Base-by-base conservation (phyloP, 1,284 basidiomycete species). In the Cutaneotrichosporon cutaneum region DNA sequence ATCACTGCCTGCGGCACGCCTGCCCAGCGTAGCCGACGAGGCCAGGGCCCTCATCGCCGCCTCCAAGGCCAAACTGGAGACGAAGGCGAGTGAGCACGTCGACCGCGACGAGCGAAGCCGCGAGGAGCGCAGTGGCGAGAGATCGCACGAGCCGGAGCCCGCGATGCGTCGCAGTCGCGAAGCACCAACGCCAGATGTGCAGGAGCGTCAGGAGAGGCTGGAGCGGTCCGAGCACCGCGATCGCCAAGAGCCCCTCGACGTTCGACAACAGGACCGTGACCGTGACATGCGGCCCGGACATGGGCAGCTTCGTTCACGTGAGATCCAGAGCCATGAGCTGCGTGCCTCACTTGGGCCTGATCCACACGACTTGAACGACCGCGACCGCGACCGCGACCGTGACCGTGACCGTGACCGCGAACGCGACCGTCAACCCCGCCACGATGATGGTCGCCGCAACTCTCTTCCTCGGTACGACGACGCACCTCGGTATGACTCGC, bases 61-160 rank as follows among this genome's bases (percentile, higher is more conserved):
- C 16, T n/a, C 39, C 18, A 42, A 48, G 27, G 32, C 27, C 30
- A 42, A 42, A 18, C 7, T 44, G 21, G 36, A 51, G 36, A n/a
- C 21, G 32, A 50, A 52, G 8, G 54, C 50, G 24, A 45, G 54
- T 16, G 59, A 55, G 18, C 50, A n/a, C n/a, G n/a, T n/a, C n/a
- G n/a, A n/a, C n/a, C n/a, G n/a, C n/a, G n/a, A n/a, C n/a, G n/a
- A 22, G 44, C 42, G 30, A 8, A 3, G 35, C 14, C 39, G 24
- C 30, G 39, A 27, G 47, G 54, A 54, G 53, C 30, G 54, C 36
- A 42, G 52, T 33, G 53, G 35, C 13, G 36, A 52, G n/a, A 13
- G 24, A 7, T 50, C 26, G 44, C 39, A 51, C 11, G 55, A 52
- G 39, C 50, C 18, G 30, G 51, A 52, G 48, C 50, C 10, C 14